A percentile compares a stretch with the other conserved stretches of the same genome.
phyloP scores from a whole-genome alignment of 2,329 filamentous ascomycete genomes.

The Penicillium sp. region DNA sequence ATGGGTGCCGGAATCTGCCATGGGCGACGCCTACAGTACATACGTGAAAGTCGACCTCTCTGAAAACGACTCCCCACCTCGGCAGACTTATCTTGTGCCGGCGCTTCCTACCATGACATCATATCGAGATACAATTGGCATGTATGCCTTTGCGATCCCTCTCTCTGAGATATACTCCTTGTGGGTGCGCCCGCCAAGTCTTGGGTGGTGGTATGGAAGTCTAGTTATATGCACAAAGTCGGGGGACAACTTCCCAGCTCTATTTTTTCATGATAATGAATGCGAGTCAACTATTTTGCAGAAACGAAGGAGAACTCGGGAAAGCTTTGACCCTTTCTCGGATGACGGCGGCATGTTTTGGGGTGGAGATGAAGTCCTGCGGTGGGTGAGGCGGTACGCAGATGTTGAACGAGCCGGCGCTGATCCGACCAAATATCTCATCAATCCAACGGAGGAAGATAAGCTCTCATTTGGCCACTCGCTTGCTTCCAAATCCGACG shows the following conservation, averaged over 20 bases:
- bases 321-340: conserved; percentile 87
- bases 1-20: conserved; percentile 85
- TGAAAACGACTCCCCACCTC: conserved; percentile 74
- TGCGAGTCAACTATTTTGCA: conserved; percentile 94
- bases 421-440: conserved; percentile 85
- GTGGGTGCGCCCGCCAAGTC: conserved; percentile 80
- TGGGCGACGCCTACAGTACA: conserved; percentile 79
- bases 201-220: conserved; percentile 98
- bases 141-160: conserved; percentile 88
- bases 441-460: conserved; percentile 84
- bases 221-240: conserved; percentile 86
- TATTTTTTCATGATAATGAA: conserved; percentile 97
- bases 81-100: conserved; percentile 84
- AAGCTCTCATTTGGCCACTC: conserved; percentile 67
- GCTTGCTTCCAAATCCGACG: conserved; percentile 43
- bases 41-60: conserved; percentile 95
- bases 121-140: conserved; percentile 66
- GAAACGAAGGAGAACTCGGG: conserved; percentile 77
- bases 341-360: conserved; percentile 81
- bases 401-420: conserved; percentile 76
- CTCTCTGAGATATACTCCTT: conserved; percentile 87
- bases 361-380: conserved; percentile 91
- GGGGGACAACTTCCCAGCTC: conserved; percentile 87
- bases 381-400: conserved; percentile 84
- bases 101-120: conserved; percentile 81